Conservation (phyloP, 148 eudicot species). For the Amaranthus cruentus region DNA sequence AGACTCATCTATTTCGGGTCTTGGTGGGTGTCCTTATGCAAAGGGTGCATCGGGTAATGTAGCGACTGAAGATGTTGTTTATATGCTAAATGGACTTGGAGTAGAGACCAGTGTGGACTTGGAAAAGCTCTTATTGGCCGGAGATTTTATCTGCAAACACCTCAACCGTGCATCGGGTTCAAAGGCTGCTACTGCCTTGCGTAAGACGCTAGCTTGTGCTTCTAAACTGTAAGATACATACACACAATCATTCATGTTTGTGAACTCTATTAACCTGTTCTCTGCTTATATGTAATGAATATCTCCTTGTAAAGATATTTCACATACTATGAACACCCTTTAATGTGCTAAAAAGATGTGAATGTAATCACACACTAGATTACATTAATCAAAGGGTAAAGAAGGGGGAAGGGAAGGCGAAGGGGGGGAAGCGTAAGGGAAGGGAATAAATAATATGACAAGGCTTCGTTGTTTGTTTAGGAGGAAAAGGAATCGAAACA, state of each 20-base stretch:
- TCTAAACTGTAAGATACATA: constrained; percentile 54
- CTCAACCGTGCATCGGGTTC: constrained; percentile 70
- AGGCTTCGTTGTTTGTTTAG: too few relatives aligned
- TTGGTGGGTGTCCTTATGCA: constrained; percentile 95
- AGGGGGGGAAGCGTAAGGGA: too few relatives aligned
- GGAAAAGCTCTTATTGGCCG: constrained; percentile 63
- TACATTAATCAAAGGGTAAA: too few relatives aligned
- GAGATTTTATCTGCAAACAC: constrained; percentile 71
- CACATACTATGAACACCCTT: too few relatives aligned
- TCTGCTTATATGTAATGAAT: too few relatives aligned
- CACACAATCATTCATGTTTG: constrained; percentile 11
- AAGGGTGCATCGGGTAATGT: constrained; percentile 95
- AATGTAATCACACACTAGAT: too few relatives aligned
- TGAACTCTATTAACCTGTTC: neutral
- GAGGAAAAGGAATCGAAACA: too few relatives aligned
- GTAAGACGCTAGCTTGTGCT: constrained; percentile 40
- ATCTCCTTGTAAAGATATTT: too few relatives aligned
- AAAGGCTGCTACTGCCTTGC: constrained; percentile 71
- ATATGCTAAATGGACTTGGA: constrained; percentile 84
- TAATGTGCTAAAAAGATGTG: too few relatives aligned
- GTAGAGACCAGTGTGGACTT: constrained; percentile 72
- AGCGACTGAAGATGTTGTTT: constrained; percentile 90
- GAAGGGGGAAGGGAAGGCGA: too few relatives aligned
- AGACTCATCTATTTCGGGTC: constrained; percentile 82
- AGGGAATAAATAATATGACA: too few relatives aligned